Evolutionary conservation across 768 basidiomycete genomes (phyloP).

Genomic region (Tephrocybe sp.): DNA sequence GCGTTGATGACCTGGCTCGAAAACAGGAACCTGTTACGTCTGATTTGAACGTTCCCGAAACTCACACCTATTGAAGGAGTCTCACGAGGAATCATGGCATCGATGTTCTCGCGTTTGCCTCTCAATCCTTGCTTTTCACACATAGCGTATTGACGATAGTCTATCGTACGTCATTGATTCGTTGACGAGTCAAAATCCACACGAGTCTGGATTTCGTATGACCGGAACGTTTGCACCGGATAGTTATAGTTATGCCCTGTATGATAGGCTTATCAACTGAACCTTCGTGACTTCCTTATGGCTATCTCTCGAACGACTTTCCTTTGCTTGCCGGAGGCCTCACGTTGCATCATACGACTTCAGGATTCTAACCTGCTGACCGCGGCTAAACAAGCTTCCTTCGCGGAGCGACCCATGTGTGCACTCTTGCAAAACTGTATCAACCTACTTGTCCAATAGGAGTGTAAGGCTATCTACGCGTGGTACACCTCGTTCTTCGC

Average conservation of each 20-base stretch:
- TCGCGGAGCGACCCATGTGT: constrained; percentile 6
- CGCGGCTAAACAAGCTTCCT: constrained; percentile 4
- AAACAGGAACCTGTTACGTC: too few relatives aligned
- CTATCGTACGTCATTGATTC: neutral
- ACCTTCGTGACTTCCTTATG: neutral
- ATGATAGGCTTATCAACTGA: constrained; percentile 3
- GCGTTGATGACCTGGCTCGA: too few relatives aligned
- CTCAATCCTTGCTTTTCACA: neutral
- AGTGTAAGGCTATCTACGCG: constrained; percentile 1
- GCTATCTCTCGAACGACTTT: constrained; percentile 9
- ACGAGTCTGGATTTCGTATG: neutral
- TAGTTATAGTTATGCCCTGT: neutral
- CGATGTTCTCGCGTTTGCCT: neutral
- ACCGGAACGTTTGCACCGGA: neutral
- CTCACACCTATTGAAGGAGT: neutral
- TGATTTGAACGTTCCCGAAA: too few relatives aligned
- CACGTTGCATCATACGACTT: neutral
- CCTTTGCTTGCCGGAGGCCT: constrained; percentile 1
- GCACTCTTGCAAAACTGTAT: neutral
- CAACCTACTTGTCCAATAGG: neutral
- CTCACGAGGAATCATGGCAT: constrained; percentile 2
- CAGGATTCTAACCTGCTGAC: neutral
- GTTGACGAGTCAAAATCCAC: neutral
- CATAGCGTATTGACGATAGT: neutral
- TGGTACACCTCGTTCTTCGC: neutral